Percentiles rank a stretch among this genome's conserved stretches.
phyloP scores from a whole-genome alignment of 2,329 filamentous ascomycete genomes.

The Chaetothyriales sp. region DNA sequence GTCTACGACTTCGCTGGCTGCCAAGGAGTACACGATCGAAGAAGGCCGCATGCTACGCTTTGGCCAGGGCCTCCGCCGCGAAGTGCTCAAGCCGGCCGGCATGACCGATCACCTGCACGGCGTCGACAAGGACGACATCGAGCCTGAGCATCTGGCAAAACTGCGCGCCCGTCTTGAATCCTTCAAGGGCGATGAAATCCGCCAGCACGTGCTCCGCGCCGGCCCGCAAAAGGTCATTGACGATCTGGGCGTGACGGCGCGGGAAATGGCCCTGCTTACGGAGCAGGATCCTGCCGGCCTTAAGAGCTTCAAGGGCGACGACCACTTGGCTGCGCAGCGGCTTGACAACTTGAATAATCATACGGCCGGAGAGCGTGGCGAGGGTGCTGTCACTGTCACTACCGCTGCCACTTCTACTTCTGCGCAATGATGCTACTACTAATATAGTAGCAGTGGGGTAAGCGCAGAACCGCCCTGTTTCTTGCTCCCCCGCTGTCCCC shows the following conservation, averaged over 20 bases:
- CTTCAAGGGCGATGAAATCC: slow-evolving; percentile 29
- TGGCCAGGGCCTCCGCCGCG: slow-evolving; percentile 51
- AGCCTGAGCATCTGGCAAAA: slow-evolving; percentile 32
- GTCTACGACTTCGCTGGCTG: slow-evolving; percentile 55
- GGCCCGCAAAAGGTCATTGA: slow-evolving; percentile 29
- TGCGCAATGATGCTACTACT: background rate
- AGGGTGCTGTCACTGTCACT: background rate
- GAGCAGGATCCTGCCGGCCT: slow-evolving; percentile 32
- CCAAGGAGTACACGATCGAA: slow-evolving; percentile 50
- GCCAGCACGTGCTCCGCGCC: slow-evolving; percentile 26
- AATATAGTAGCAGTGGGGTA: background rate
- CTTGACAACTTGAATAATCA: too few relatives aligned
- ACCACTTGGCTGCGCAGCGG: slow-evolving; percentile 31
- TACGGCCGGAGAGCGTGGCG: slow-evolving; percentile 3
- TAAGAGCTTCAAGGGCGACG: slow-evolving; percentile 31
- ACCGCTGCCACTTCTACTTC: background rate
- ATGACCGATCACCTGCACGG: slow-evolving; percentile 7
- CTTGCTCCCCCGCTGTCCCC: background rate
- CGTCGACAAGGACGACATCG: slow-evolving; percentile 28
- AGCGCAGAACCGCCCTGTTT: background rate
- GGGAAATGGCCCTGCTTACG: slow-evolving; percentile 31
- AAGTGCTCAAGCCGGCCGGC: slow-evolving; percentile 41
- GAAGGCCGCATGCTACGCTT: slow-evolving; percentile 59
- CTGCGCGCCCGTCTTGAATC: slow-evolving; percentile 31
- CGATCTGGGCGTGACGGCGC: slow-evolving; percentile 31